Conservation (phyloP, 2,329 filamentous ascomycete genomes). For the Botrytis cinerea region DNA sequence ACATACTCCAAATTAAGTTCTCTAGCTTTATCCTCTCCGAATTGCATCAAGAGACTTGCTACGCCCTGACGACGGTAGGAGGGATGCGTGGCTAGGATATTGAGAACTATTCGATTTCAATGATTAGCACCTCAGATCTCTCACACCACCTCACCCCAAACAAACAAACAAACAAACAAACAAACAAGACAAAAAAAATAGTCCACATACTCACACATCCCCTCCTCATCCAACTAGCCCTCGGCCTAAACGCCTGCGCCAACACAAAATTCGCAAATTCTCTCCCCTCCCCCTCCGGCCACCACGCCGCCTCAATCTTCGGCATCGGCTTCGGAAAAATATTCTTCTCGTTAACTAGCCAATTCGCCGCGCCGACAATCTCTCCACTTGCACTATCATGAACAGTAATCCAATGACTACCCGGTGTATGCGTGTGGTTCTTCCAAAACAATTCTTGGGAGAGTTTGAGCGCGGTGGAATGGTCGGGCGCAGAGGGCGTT, state of each 20-base stretch:
- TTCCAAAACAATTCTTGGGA: not conserved
- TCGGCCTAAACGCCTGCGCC: not conserved
- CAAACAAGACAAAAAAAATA: not conserved
- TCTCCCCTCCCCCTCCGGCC: constrained; percentile 1
- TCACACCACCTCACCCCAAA: not conserved
- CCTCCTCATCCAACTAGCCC: constrained; percentile 10
- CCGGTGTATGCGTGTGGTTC: not conserved
- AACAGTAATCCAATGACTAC: constrained; percentile 1
- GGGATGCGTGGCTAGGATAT: constrained; percentile 14
- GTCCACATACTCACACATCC: not conserved
- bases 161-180: not conserved
- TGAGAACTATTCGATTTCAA: not conserved
- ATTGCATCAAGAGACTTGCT: not conserved
- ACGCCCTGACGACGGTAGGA: constrained; percentile 1
- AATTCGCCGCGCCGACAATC: not conserved
- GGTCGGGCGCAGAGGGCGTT: not conserved
- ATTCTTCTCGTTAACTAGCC: constrained; percentile 11
- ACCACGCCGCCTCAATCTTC: constrained; percentile 13
- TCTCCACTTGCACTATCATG: not conserved
- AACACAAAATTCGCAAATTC: constrained; percentile 15
- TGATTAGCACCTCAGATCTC: not conserved
- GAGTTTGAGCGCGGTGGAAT: not conserved
- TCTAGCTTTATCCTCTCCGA: constrained; percentile 5
- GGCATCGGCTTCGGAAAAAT: not conserved
- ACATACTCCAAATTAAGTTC: not conserved